A percentile compares a stretch with the other conserved stretches of the same genome.
Evolutionary conservation across 2,329 filamentous ascomycete genomes (phyloP).

Genomic region (Escovopsis sp.): DNA sequence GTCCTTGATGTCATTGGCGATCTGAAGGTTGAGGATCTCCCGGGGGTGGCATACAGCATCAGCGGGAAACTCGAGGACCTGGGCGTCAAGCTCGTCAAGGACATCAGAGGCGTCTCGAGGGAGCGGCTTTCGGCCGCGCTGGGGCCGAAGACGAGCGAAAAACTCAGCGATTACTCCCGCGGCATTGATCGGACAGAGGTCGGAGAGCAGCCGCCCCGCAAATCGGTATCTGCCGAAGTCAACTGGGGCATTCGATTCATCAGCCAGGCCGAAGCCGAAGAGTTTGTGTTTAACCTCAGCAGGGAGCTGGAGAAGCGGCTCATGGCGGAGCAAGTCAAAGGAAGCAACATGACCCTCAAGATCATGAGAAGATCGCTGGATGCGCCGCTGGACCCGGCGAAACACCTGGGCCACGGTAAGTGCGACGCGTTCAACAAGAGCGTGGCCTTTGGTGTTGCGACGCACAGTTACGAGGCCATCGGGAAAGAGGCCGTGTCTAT

Average conservation of each 20-base stretch:
- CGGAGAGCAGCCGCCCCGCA: constrained; percentile 70
- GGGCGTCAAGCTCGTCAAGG: constrained; percentile 67
- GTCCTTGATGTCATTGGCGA: constrained; percentile 62
- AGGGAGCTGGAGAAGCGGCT: constrained; percentile 72
- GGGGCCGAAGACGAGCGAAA: constrained; percentile 86
- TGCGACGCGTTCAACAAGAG: constrained; percentile 94
- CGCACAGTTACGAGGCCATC: constrained; percentile 55
- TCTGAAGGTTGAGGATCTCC: constrained; percentile 66
- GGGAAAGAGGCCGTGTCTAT: constrained; percentile 76
- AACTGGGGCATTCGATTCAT: constrained; percentile 97
- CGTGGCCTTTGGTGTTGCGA: constrained; percentile 65
- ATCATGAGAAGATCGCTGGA: constrained; percentile 80
- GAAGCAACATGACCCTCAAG: constrained; percentile 81
- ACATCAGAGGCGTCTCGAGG: constrained; percentile 62
- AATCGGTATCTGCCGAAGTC: constrained; percentile 92
- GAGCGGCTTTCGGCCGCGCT: constrained; percentile 60
- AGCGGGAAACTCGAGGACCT: constrained; percentile 78
- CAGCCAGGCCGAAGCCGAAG: constrained; percentile 81
- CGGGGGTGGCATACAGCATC: constrained; percentile 85
- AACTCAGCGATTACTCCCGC: constrained; percentile 76
- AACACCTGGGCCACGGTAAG: constrained; percentile 88
- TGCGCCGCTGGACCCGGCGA: constrained; percentile 79
- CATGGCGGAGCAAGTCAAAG: constrained; percentile 71
- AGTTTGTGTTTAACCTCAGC: constrained; percentile 75
- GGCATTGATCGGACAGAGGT: constrained; percentile 80